Evolutionary conservation across 371 early-diverging fungal species (phyloP).

Genomic region (Phascolomyces articulosus): DNA sequence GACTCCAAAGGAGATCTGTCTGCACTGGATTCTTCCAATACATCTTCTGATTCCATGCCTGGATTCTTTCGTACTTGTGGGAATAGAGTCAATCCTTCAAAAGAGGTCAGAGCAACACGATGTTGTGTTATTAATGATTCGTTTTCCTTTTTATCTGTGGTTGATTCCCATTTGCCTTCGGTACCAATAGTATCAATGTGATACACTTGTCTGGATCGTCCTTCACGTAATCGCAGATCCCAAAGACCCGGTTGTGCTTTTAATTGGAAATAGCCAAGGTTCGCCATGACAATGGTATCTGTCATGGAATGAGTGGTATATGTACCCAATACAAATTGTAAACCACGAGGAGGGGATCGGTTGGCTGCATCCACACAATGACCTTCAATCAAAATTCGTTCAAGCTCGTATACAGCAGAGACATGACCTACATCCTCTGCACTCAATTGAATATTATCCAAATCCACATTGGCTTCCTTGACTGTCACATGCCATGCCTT

Average conservation of each 20-base stretch:
- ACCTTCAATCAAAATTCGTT: slow-evolving; percentile 86
- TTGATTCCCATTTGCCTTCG: slow-evolving; percentile 46
- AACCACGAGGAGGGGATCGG: slow-evolving; percentile 81
- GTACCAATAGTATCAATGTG: slow-evolving; percentile 68
- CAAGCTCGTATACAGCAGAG: slow-evolving; percentile 80
- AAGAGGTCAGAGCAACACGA: slow-evolving; percentile 65
- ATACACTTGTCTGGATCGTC: slow-evolving; percentile 81
- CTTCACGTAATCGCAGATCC: slow-evolving; percentile 78
- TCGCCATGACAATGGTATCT: slow-evolving; percentile 96
- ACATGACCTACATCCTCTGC: slow-evolving; percentile 46
- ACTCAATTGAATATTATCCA: slow-evolving; percentile 86
- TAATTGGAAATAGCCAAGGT: slow-evolving; percentile 93
- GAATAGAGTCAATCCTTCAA: slow-evolving; percentile 82
- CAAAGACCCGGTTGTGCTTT: slow-evolving; percentile 92
- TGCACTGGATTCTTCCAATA: slow-evolving; percentile 54
- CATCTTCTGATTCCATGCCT: slow-evolving; percentile 80
- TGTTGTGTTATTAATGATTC: slow-evolving; percentile 38
- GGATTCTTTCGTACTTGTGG: slow-evolving; percentile 77
- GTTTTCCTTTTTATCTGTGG: not conserved
- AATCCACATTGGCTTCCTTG: slow-evolving; percentile 78
- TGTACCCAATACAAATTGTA: slow-evolving; percentile 86
- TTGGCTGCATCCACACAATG: slow-evolving; percentile 75
- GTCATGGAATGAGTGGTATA: slow-evolving; percentile 52
- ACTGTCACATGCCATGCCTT: slow-evolving; percentile 90
- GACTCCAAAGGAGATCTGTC: not conserved